Conservation (phyloP, 257 asterid species). For the Primulina huaijiensis region DNA sequence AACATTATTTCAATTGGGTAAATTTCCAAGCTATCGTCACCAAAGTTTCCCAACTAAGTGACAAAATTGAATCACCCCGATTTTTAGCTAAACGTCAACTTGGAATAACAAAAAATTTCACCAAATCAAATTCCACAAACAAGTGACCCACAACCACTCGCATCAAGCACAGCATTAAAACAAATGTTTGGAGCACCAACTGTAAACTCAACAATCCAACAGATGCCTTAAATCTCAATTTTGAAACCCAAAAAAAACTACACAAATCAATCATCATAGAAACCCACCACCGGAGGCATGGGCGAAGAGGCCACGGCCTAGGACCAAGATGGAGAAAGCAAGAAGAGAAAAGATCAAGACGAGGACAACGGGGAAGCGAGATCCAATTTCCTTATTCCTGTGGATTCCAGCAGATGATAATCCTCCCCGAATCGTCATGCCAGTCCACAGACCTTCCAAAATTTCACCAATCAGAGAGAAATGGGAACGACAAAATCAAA, state of each 20-base stretch:
- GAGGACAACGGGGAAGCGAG: slow-evolving; percentile 32
- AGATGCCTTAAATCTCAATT: neutral
- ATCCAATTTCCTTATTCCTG: slow-evolving; percentile 40
- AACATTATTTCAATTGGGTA: neutral
- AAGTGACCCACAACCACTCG: slow-evolving; percentile 16
- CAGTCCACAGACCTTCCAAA: slow-evolving; percentile 37
- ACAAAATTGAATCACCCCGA: slow-evolving; percentile 16
- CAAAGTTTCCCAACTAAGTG: slow-evolving; percentile 10
- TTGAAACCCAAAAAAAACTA: neutral
- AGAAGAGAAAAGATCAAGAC: slow-evolving; percentile 6
- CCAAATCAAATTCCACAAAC: neutral
- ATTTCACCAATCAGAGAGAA: neutral
- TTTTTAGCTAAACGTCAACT: slow-evolving; percentile 8
- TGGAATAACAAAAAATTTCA: neutral
- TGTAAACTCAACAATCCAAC: neutral
- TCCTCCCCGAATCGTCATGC: slow-evolving; percentile 48
- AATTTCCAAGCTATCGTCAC: slow-evolving; percentile 13
- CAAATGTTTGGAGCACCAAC: neutral
- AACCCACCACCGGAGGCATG: slow-evolving; percentile 49
- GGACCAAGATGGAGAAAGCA: slow-evolving; percentile 37
- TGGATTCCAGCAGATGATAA: slow-evolving; percentile 29
- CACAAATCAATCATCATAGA: neutral
- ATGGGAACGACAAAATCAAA: neutral
- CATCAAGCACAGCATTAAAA: neutral
- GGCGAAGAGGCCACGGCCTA: slow-evolving; percentile 45